Base-by-base conservation (phyloP, 2,329 filamentous ascomycete species). In the Fusarium compactum region DNA sequence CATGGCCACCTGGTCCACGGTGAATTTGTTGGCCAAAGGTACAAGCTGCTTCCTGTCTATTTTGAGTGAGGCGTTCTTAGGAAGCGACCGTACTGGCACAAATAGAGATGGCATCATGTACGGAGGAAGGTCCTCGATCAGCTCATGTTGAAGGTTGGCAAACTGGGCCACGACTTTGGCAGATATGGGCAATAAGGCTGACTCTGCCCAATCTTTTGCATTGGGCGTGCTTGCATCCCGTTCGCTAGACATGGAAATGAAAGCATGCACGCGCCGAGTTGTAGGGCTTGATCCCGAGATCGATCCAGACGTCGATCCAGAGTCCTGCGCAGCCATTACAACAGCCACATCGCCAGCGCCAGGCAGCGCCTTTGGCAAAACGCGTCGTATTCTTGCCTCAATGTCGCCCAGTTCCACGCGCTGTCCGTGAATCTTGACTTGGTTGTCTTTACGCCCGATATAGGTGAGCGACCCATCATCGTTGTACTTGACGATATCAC, bases 401-500 rank as follows among this genome's bases (percentile, higher is more conserved):
- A 77, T 57, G 20, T 76, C 76, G 12, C 57, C 71, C 6, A 72
- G 69, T 62, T 77, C 76, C 20, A 75, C 47, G 15, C 75, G 65
- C 29, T 76, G 72, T 20, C 76, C 74, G 11, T 64, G 66, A 27
- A 77, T 54, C 65, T 77, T 77, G 54, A 76, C 62, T 48, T 76
- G 73, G 14, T 61, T 46, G 40, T 77, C 74, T 27, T 69, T 69
- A 8, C 74, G 69, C 25, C 74, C 70, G 22, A 72, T 32, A 45
- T 58, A 71, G n/a, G 50, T 44, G 20, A 75, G 45, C 14, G 43
- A 62, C 9, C 71, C 71, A 50, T 74, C 62, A 16, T 38, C 32
- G 30, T 40, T 60, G 51, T 56, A 64, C 18, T 52, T 57, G 6
- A 67, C 68, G 8, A 69, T 38, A 50, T 74, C 72, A 20, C 72